Percentiles rank a stretch among this genome's conserved stretches.
Evolutionary conservation across 2,329 filamentous ascomycete species (phyloP).

Genomic region (Fusarium brevicatenulatum): DNA sequence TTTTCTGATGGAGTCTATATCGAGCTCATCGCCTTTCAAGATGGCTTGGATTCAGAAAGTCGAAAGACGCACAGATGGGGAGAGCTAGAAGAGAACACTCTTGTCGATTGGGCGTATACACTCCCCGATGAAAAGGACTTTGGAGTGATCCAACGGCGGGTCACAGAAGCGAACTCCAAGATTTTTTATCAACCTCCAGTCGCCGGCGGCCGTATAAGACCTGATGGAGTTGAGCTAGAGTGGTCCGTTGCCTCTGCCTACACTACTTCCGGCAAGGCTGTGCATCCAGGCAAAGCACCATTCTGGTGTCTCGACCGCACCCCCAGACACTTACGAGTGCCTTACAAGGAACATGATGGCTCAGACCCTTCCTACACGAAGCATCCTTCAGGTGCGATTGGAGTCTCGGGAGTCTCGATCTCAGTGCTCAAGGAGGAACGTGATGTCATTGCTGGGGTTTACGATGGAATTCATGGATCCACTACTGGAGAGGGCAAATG

Average conservation of each 20-base stretch:
- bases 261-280: background rate
- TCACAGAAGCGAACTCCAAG: background rate
- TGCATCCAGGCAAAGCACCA: slow-evolving; percentile 13
- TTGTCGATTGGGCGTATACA: slow-evolving; percentile 31
- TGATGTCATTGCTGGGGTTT: background rate
- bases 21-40: slow-evolving; percentile 30
- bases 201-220: slow-evolving; percentile 21
- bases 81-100: slow-evolving; percentile 5
- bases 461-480: slow-evolving; percentile 17
- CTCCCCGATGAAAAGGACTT: slow-evolving; percentile 16
- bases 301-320: slow-evolving; percentile 34
- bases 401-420: slow-evolving; percentile 1
- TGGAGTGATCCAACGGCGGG: background rate
- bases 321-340: slow-evolving; percentile 1
- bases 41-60: slow-evolving; percentile 9
- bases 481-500: background rate
- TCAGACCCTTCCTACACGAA: background rate
- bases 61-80: slow-evolving; percentile 29
- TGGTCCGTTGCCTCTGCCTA: slow-evolving; percentile 30
- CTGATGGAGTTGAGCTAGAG: slow-evolving; percentile 23
- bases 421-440: background rate
- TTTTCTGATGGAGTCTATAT: slow-evolving; percentile 29
- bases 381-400: slow-evolving; percentile 4
- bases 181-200: background rate
- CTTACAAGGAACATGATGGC: background rate